These are phyloP conservation scores for Tolypocladium amazonense DNA, from an alignment of 2,329 filamentous ascomycete species.

Conservation along the genomic window DNA sequence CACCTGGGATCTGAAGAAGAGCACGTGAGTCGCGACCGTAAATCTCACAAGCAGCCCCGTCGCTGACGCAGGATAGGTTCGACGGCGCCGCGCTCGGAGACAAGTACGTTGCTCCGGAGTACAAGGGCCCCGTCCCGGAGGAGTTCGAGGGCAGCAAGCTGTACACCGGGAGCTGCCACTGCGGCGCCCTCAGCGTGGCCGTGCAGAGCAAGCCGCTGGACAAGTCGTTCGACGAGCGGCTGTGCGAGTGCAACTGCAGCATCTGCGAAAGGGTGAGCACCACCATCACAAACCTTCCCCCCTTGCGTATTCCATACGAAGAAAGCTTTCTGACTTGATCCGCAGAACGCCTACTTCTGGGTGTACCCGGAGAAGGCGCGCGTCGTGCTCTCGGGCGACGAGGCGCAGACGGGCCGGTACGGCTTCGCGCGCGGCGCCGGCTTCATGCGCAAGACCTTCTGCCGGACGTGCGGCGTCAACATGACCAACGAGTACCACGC, in stretches of 20 bases:
- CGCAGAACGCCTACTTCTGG: slow-evolving; percentile 33
- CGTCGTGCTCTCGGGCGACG: slow-evolving; percentile 26
- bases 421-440: slow-evolving; percentile 19
- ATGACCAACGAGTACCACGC: slow-evolving; percentile 21
- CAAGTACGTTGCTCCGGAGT: slow-evolving; percentile 23
- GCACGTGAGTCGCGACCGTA: slow-evolving; percentile 17
- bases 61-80: slow-evolving; percentile 14
- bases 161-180: slow-evolving; percentile 43
- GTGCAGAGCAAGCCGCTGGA: slow-evolving; percentile 31
- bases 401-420: slow-evolving; percentile 29
- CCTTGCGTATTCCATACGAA: background rate
- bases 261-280: slow-evolving; percentile 30
- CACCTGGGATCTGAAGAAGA: slow-evolving; percentile 26
- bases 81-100: slow-evolving; percentile 24
- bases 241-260: slow-evolving; percentile 40
- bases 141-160: slow-evolving; percentile 25
- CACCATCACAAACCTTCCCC: background rate
- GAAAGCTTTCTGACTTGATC: background rate
- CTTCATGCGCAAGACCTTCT: slow-evolving; percentile 32
- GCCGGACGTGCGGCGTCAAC: slow-evolving; percentile 35
- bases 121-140: slow-evolving; percentile 29
- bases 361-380: slow-evolving; percentile 28
- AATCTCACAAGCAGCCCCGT: background rate
- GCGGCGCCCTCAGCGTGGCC: slow-evolving; percentile 35
- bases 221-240: slow-evolving; percentile 17